Conservation (phyloP, 2,329 filamentous ascomycete species). For the Neodidymelliopsis sp. region DNA sequence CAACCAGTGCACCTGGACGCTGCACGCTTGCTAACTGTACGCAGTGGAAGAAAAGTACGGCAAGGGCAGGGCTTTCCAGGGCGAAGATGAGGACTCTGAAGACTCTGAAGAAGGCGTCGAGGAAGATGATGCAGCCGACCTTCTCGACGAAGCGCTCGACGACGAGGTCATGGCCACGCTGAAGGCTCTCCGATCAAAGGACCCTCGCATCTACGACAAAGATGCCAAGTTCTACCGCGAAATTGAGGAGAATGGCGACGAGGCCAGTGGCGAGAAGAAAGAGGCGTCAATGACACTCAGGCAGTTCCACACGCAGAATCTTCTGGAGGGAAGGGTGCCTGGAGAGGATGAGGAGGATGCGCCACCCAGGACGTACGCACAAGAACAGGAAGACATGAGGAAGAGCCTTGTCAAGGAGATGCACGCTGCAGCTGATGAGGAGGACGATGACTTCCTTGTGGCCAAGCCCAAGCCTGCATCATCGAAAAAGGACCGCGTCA, state of each 20-base stretch:
- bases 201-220: constrained; percentile 88
- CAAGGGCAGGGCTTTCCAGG: constrained; percentile 51
- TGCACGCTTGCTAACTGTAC: constrained; percentile 27
- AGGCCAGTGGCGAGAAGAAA: constrained; percentile 61
- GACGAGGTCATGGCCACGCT: constrained; percentile 86
- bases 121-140: constrained; percentile 88
- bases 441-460: constrained; percentile 78
- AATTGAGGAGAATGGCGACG: constrained; percentile 60
- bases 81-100: constrained; percentile 60
- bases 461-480: constrained; percentile 65
- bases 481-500: constrained; percentile 39
- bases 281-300: constrained; percentile 85
- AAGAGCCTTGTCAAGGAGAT: constrained; percentile 80
- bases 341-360: constrained; percentile 64
- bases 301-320: constrained; percentile 91
- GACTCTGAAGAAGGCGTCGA: constrained; percentile 67
- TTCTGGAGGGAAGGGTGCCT: constrained; percentile 75
- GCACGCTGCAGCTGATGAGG: constrained; percentile 66
- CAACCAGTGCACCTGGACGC: constrained; percentile 1
- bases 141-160: constrained; percentile 86
- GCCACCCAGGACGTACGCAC: constrained; percentile 74
- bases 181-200: constrained; percentile 86
- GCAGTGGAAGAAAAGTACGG: constrained; percentile 89
- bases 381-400: constrained; percentile 88
- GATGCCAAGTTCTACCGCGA: constrained; percentile 78